Evolutionary conservation across 2,329 filamentous ascomycete species (phyloP).

Genomic region (Emergomyces pasteurianus): DNA sequence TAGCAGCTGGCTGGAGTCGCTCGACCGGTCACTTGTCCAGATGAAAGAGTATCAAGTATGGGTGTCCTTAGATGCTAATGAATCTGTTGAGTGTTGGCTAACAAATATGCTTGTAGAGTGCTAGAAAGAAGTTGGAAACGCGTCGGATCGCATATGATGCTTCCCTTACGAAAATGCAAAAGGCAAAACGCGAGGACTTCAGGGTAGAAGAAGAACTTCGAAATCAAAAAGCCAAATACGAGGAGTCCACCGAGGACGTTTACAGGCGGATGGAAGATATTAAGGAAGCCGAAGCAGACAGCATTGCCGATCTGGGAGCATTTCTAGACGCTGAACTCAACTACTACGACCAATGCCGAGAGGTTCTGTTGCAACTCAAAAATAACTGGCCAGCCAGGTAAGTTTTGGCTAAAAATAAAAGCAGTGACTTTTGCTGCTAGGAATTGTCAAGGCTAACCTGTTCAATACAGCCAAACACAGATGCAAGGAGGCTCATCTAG

Average conservation of each 20-base stretch:
- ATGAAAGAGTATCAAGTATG: conserved; percentile 95
- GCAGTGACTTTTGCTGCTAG: neutral
- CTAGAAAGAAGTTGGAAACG: conserved; percentile 88
- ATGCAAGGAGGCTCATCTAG: conserved; percentile 21
- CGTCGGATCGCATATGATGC: conserved; percentile 85
- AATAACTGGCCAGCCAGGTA: conserved; percentile 56
- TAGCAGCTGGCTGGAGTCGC: conserved; percentile 76
- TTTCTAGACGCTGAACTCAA: conserved; percentile 84
- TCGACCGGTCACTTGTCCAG: conserved; percentile 79
- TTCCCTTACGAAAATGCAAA: conserved; percentile 79
- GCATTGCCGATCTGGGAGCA: conserved; percentile 61
- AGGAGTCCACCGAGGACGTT: conserved; percentile 89
- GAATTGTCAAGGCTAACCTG: neutral
- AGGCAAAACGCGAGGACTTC: conserved; percentile 88
- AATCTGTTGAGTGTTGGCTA: conserved; percentile 6
- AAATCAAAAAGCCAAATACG: conserved; percentile 86
- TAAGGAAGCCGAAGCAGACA: conserved; percentile 79
- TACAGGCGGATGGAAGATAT: conserved; percentile 90
- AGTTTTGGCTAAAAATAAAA: conserved; percentile 15
- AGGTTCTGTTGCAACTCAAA: conserved; percentile 62
- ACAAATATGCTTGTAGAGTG: conserved; percentile 38
- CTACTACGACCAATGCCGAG: conserved; percentile 81
- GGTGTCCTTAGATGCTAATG: conserved; percentile 1
- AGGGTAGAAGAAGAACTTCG: conserved; percentile 85
- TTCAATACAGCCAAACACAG: conserved; percentile 17